These are phyloP conservation scores for Megacollybia marginata DNA, from an alignment of 768 basidiomycete genomes.

Conservation along the genomic window DNA sequence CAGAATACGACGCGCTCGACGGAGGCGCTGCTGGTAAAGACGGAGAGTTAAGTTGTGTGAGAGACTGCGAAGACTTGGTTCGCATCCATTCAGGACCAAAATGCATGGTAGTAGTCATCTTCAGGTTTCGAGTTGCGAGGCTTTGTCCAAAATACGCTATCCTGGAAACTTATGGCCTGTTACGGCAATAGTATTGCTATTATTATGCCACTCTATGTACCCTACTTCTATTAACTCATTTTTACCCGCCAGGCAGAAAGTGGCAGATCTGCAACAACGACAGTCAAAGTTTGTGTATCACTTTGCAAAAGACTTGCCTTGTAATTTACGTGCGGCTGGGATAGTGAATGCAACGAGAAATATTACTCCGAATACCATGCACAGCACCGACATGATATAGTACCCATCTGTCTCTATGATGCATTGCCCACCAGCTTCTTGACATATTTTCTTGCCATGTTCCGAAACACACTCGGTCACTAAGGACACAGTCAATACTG, in stretches of 20 bases:
- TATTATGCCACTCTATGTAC: neutral
- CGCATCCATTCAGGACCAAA: slow-evolving; percentile 95
- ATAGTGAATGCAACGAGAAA: slow-evolving; percentile 72
- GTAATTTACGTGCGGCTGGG: slow-evolving; percentile 78
- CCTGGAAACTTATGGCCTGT: neutral
- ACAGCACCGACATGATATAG: slow-evolving; percentile 76
- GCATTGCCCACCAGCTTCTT: slow-evolving; percentile 70
- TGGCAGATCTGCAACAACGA: slow-evolving; percentile 45
- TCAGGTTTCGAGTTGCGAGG: slow-evolving; percentile 4
- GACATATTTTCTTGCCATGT: slow-evolving; percentile 75
- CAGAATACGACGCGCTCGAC: slow-evolving; percentile 59
- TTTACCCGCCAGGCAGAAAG: slow-evolving; percentile 67
- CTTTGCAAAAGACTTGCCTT: slow-evolving; percentile 48
- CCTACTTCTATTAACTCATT: slow-evolving; percentile 24
- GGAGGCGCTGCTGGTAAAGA: slow-evolving; percentile 48
- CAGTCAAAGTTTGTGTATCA: slow-evolving; percentile 3
- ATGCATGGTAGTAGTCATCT: slow-evolving; percentile 68
- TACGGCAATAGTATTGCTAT: neutral
- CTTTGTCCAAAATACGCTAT: neutral
- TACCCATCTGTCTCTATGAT: slow-evolving; percentile 87
- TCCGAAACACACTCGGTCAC: slow-evolving; percentile 91
- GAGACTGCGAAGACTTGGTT: slow-evolving; percentile 54
- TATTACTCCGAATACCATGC: slow-evolving; percentile 67
- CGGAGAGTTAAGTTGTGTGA: slow-evolving; percentile 47
- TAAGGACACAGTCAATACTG: too few species aligned